Percentiles rank a stretch among this genome's conserved stretches.
phyloP scores from a whole-genome alignment of 1,284 basidiomycete genomes.

The Cryptococcus sp. region DNA sequence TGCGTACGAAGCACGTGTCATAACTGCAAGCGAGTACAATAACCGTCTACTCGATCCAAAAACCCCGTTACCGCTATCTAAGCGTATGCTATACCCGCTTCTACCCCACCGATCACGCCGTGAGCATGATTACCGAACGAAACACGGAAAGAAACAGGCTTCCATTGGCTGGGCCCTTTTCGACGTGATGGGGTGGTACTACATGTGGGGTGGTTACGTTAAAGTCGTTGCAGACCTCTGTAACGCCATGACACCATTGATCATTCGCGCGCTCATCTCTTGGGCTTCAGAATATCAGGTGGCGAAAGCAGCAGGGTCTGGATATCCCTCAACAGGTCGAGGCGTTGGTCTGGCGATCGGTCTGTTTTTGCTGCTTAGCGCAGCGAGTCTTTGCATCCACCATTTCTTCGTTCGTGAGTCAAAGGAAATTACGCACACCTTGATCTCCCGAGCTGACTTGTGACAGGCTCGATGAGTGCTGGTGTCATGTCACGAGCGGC shows the following conservation, averaged over 20 bases:
- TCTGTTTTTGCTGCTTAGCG: constrained; percentile 69
- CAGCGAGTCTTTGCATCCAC: constrained; percentile 69
- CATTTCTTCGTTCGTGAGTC: constrained; percentile 62
- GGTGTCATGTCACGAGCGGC: constrained; percentile 83
- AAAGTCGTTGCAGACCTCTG: constrained; percentile 74
- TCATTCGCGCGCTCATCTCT: constrained; percentile 77
- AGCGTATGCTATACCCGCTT: constrained; percentile 34
- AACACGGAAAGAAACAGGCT: constrained; percentile 64
- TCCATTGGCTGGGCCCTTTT: constrained; percentile 74
- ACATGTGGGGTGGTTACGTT: constrained; percentile 76
- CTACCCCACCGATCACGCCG: constrained; percentile 36
- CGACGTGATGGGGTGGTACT: constrained; percentile 77
- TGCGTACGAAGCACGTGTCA: constrained; percentile 66
- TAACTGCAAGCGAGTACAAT: constrained; percentile 70
- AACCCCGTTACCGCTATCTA: constrained; percentile 35
- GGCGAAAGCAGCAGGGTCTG: constrained; percentile 52
- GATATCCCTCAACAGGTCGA: constrained; percentile 62
- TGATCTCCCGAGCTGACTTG: constrained; percentile 6
- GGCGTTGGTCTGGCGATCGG: constrained; percentile 75
- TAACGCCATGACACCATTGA: constrained; percentile 70
- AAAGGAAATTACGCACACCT: background rate
- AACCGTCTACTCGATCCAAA: constrained; percentile 56
- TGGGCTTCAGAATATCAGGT: constrained; percentile 69
- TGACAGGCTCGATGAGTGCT: constrained; percentile 61
- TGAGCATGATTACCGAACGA: constrained; percentile 45